Conservation (phyloP, 2,329 filamentous ascomycete species). For the Paramyrothecium sp. region DNA sequence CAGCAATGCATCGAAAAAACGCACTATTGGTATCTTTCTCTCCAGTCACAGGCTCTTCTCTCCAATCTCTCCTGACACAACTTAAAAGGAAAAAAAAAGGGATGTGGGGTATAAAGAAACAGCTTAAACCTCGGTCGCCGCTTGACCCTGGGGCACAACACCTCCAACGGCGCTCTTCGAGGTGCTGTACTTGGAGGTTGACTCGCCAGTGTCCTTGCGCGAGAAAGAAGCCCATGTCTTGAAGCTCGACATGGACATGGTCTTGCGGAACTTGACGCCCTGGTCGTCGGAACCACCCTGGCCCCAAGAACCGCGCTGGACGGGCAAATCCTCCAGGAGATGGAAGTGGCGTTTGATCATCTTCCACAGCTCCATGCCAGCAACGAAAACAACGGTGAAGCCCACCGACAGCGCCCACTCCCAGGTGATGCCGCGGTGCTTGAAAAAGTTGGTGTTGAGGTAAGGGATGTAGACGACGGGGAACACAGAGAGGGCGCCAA, state of each 20-base stretch:
- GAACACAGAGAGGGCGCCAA: slow-evolving; percentile 62
- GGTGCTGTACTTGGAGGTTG: slow-evolving; percentile 22
- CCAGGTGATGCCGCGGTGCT: slow-evolving; percentile 70
- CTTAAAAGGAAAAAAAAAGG: too few relatives aligned
- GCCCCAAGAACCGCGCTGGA: slow-evolving; percentile 48
- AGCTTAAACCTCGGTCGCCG: slow-evolving; percentile 17
- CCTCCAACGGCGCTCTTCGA: slow-evolving; percentile 16
- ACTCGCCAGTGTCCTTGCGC: slow-evolving; percentile 39
- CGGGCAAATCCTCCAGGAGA: slow-evolving; percentile 50
- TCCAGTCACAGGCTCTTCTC: too few relatives aligned
- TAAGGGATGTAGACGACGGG: slow-evolving; percentile 71
- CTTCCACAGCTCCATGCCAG: slow-evolving; percentile 72
- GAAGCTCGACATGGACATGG: slow-evolving; percentile 52
- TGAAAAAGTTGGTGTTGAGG: slow-evolving; percentile 70
- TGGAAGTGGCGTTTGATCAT: slow-evolving; percentile 57
- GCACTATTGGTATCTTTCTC: too few relatives aligned
- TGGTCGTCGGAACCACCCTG: slow-evolving; percentile 50
- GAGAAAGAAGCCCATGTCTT: slow-evolving; percentile 44
- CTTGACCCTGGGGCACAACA: slow-evolving; percentile 22
- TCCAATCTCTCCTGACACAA: too few relatives aligned
- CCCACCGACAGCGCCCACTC: slow-evolving; percentile 71
- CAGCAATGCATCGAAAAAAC: too few relatives aligned
- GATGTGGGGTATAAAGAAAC: too few relatives aligned
- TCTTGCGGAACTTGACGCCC: slow-evolving; percentile 43
- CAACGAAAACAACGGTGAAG: slow-evolving; percentile 62